phyloP scores from a whole-genome alignment of 768 basidiomycete genomes.

The Mycena vitilis region DNA sequence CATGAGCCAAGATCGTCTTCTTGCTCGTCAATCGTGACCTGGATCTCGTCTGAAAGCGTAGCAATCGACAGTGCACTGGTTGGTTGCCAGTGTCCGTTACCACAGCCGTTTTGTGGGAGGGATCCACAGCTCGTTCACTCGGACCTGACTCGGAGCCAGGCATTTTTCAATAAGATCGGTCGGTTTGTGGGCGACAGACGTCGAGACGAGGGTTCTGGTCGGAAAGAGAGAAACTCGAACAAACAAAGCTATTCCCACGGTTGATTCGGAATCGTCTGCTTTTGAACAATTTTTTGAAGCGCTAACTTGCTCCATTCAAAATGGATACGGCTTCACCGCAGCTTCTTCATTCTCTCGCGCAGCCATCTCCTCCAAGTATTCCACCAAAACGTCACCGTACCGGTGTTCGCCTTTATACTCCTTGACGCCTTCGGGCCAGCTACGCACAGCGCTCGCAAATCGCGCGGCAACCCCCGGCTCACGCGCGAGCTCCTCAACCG shows the following conservation, averaged over 20 bases:
- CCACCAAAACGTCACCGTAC: slow-evolving; percentile 48
- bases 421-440: slow-evolving; percentile 74
- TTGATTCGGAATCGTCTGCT: background rate
- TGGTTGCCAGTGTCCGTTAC: background rate
- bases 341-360: slow-evolving; percentile 3
- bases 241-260: background rate
- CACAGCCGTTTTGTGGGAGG: background rate
- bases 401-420: slow-evolving; percentile 55
- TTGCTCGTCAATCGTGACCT: background rate
- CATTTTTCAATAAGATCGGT: no score
- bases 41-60: background rate
- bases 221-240: background rate
- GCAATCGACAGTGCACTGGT: background rate
- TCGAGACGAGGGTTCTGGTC: no score
- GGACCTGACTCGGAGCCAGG: no score
- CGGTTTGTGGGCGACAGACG: no score
- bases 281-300: no score
- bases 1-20: background rate
- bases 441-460: slow-evolving; percentile 70
- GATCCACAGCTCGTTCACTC: no score
- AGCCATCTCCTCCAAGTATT: slow-evolving; percentile 50
- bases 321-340: slow-evolving; percentile 30
- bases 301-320: background rate
- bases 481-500: slow-evolving; percentile 59
- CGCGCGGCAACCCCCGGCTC: slow-evolving; percentile 72